Conservation (phyloP, 495 filamentous ascomycete genomes). For the Tuber magnatum region DNA sequence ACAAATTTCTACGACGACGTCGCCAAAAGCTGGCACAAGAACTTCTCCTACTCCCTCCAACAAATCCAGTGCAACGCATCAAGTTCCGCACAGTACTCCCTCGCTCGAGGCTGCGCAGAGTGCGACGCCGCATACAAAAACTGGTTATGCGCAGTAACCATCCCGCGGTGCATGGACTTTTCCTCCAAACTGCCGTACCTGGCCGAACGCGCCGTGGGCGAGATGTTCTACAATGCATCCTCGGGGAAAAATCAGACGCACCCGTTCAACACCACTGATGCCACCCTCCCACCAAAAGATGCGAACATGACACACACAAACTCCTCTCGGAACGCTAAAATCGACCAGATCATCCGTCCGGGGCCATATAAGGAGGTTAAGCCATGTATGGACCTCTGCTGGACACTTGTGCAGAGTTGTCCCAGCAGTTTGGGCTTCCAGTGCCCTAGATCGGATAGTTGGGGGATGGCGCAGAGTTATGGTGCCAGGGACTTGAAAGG, state of each 20-base stretch:
- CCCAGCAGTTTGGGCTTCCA: conserved; percentile 68
- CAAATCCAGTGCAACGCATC: conserved; percentile 74
- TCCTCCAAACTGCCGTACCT: conserved; percentile 52
- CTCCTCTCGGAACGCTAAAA: conserved; percentile 57
- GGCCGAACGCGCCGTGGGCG: conserved; percentile 59
- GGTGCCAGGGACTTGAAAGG: conserved; percentile 47
- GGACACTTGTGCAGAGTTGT: conserved; percentile 72
- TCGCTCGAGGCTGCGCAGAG: conserved; percentile 64
- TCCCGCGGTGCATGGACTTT: conserved; percentile 85
- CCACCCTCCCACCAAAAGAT: conserved; percentile 39
- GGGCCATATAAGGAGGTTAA: conserved; percentile 92
- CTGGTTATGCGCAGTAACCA: conserved; percentile 90
- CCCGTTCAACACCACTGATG: conserved; percentile 20
- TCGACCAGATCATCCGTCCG: conserved; percentile 64
- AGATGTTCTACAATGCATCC: conserved; percentile 62
- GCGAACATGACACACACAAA: conserved; percentile 30
- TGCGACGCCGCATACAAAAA: conserved; percentile 76
- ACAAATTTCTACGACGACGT: conserved; percentile 63
- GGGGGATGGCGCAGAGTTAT: conserved; percentile 61
- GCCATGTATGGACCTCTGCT: conserved; percentile 78
- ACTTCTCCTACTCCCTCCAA: conserved; percentile 72
- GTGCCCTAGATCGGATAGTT: conserved; percentile 56
- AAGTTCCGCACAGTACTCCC: conserved; percentile 64
- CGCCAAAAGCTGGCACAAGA: conserved; percentile 54
- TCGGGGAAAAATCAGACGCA: conserved; percentile 40